Percentiles rank a stretch among this genome's conserved stretches.
phyloP scores from a whole-genome alignment of 2,329 filamentous ascomycete genomes.

The Penicillium oxalicum region DNA sequence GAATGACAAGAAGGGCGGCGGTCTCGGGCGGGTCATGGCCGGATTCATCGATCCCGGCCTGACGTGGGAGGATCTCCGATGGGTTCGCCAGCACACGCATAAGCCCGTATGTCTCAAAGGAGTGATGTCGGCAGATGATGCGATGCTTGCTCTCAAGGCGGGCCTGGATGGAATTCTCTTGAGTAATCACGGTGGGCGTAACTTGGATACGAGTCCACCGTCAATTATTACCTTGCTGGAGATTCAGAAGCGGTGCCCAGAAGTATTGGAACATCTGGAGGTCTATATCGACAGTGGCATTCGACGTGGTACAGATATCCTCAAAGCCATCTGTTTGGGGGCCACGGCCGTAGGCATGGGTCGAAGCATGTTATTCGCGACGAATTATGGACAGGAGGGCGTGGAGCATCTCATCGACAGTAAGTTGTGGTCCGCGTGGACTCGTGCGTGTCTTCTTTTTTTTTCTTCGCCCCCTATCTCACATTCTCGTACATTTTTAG shows the following conservation, averaged over 20 bases:
- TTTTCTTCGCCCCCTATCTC: neutral
- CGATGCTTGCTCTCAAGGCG: slow-evolving; percentile 44
- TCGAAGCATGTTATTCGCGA: slow-evolving; percentile 48
- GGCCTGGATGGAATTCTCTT: slow-evolving; percentile 52
- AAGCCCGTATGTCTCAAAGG: slow-evolving; percentile 54
- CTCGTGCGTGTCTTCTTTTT: neutral
- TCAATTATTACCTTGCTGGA: slow-evolving; percentile 49
- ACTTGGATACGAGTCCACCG: slow-evolving; percentile 48
- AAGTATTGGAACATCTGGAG: slow-evolving; percentile 47
- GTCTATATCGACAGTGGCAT: slow-evolving; percentile 52
- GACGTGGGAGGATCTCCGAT: slow-evolving; percentile 49
- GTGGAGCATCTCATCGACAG: slow-evolving; percentile 52
- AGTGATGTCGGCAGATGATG: slow-evolving; percentile 53
- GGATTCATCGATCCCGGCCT: slow-evolving; percentile 49
- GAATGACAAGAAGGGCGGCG: slow-evolving; percentile 50
- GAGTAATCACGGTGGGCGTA: slow-evolving; percentile 55
- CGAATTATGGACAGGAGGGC: slow-evolving; percentile 51
- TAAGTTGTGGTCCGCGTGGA: slow-evolving; percentile 31
- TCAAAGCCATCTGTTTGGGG: slow-evolving; percentile 50
- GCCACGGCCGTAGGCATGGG: slow-evolving; percentile 52
- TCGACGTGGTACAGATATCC: slow-evolving; percentile 49
- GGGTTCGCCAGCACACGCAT: slow-evolving; percentile 45
- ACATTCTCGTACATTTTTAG: slow-evolving; percentile 15
- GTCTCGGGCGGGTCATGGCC: slow-evolving; percentile 49
- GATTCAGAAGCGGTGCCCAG: slow-evolving; percentile 46